These are phyloP conservation scores for Suillus paluster DNA, from an alignment of 768 basidiomycete species.

Conservation along the genomic window DNA sequence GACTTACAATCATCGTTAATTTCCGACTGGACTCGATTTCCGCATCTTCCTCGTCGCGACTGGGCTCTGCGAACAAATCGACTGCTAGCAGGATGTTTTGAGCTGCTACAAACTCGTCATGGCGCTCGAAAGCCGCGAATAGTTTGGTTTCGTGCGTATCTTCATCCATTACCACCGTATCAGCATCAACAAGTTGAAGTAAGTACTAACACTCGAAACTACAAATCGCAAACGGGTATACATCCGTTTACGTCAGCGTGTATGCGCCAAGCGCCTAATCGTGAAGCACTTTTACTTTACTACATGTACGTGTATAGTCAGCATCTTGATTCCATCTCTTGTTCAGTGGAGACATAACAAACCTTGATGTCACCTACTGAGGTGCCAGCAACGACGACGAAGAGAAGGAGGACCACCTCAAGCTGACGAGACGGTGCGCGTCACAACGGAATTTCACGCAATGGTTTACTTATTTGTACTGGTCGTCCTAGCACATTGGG, in stretches of 20 bases:
- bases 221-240: too few species aligned
- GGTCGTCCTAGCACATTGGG: constrained; percentile 29
- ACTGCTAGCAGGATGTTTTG: constrained; percentile 55
- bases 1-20: constrained; percentile 56
- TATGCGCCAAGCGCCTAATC: neutral
- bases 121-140: constrained; percentile 63
- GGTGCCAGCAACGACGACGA: constrained; percentile 37
- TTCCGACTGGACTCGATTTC: constrained; percentile 49
- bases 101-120: constrained; percentile 58
- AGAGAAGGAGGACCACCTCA: constrained; percentile 44
- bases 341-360: neutral
- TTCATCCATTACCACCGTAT: constrained; percentile 38
- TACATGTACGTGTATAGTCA: neutral
- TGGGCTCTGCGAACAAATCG: constrained; percentile 49
- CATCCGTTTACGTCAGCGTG: constrained; percentile 2
- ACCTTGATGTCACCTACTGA: constrained; percentile 6
- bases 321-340: neutral
- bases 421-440: constrained; percentile 36
- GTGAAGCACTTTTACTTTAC: neutral
- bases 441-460: neutral
- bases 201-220: constrained; percentile 27
- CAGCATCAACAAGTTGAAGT: constrained; percentile 3
- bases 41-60: constrained; percentile 44
- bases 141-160: constrained; percentile 47
- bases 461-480: constrained; percentile 12